Evolutionary conservation across 176 grass and related monocot genomes (phyloP), one percentile per base, ranked within the genome.

Genomic region (Zizania latifolia): DNA sequence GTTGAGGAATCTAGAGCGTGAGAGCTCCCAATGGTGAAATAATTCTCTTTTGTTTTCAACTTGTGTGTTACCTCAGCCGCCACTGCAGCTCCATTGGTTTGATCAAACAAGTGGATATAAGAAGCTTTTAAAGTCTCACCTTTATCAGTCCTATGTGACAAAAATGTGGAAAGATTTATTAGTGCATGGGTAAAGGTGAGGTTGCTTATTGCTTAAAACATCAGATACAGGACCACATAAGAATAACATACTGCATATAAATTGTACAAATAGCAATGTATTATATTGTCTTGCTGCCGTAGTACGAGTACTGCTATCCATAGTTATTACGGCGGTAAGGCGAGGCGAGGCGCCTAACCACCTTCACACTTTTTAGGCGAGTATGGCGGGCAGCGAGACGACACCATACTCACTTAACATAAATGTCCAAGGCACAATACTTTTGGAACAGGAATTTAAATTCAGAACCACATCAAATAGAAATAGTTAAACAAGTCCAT

Each of bases 121-220:
- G 87, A 97, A 53, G 93, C 90, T 83, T 88, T 97, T 55, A 97
- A 54, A 14, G 90, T 88, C 78, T 97, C 87, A 13, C 90, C 90
- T 82, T 90, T 97, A 50, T 97, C 93, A 40, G 87, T 62, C 67
- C 93, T 97, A 43, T 16, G 38, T 54, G 68, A 3, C 7, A 80
- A 72, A 8, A 74, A 53, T 43, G 30, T 40, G 8, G 22, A 77
- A 66, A 22, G 5, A 19, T 81, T 59, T 29, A 29, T 76, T 29
- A 83, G 24, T 7, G 0, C 30, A 76, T 3, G 0, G 6, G 27
- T 33, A 41, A 21, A 63, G 5, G 36, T 70, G 65, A 41, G 15
- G 1, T 31, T 40, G 51, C 38, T 46, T 10, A 22, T 21, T 77
- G 46, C 27, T 48, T 12, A 70, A 65, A 7, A 57, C 21, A n/a